Base-by-base conservation (phyloP, 2,329 filamentous ascomycete genomes). In the Aspergillus spinulosporus region DNA sequence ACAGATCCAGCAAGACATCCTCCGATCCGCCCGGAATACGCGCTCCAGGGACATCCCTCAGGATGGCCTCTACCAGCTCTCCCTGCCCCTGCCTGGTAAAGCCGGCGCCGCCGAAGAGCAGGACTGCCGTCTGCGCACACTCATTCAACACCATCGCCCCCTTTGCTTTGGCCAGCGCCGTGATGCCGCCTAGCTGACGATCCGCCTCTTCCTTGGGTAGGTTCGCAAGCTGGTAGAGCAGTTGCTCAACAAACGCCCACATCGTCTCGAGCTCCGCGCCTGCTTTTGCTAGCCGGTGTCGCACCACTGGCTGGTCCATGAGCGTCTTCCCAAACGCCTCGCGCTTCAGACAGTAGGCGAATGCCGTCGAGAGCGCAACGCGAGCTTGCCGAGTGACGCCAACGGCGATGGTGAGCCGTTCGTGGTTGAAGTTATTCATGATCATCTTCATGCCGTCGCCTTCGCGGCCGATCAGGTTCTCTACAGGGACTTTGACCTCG, bases 391-490 rank as follows among this genome's bases (percentile, higher is more conserved):
- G 78, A 1, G 86, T 88, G 1, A 82, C 81, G 0, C 82, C 81
- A 12, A 90, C 82, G 0, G 84, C 79, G 60, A 91, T 88, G 12
- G 80, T 80, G 8, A 91, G 76, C 0, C 88, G 82, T 71, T 92
- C 88, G 70, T 91, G 88, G 74, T 91, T 91, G 81, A 91, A 91
- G 74, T 91, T 89, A 52, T 84, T 87, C 86, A 89, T 89, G 66
- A 88, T 83, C 66, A 89, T 88, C 57, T 78, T 81, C 87, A 92
- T 90, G 4, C 88, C 88, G 65, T 82, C 76, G 8, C 87, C 88
- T 69, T 91, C 88, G 21, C 78, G 63, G 2, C 88, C 88, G 56
- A 92, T 84, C 5, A 91, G 72, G 67, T 91, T 90, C 65, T 83
- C 82, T 0, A 84, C 80, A 0, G 88, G 88, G 1, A 92, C 88